Base-by-base conservation (phyloP, 495 filamentous ascomycete species). In the Penicillium pancosmium region DNA sequence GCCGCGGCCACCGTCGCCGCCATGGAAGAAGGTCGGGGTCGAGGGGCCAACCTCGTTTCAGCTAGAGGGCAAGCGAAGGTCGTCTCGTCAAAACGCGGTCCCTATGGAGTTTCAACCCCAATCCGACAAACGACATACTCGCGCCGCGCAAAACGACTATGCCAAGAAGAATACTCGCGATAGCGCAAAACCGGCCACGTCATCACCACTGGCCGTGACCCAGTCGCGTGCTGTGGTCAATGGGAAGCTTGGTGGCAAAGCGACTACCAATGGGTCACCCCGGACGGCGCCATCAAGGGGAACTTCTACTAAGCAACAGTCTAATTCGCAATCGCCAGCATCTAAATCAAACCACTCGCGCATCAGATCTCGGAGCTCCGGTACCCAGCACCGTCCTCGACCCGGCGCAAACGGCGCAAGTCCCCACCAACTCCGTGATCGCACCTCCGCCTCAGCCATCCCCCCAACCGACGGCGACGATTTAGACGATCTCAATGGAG, bases 1-100 rank as follows among this genome's bases (percentile, higher is more conserved):
- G 19, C 76, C 82, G 49, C 79, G 84, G 52, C 73, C 76, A 48
- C 68, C 72, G 54, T 97, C 94, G 33, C 94, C 94, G 56, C 94
- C 94, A 23, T 98, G 94, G 94, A 98, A 94, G 78, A 93, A 86
- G 71, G 78, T 89, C 52, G 87, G 89, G 47, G 89, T 86, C 25
- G 91, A 96, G 44, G 95, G 93, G 0, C 94, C 94, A 4, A 91
- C 94, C 9, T 88, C 90, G 0, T 91, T 96, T 62, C 73, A 87
- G 23, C 86, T 88, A 60, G 87, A 91, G 75, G 94, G 94, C 46
- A 86, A 86, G 60, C 84, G 94, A 55, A 94, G 91, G 71, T 97
- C 93, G 9, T 90, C 90, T 36, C 82, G 93, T 60, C 90, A 90
- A 55, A 96, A 95, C 69, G 73, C 77, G 31, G 73, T 90, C 18